Percentiles rank a stretch among this genome's conserved stretches.
phyloP scores from a whole-genome alignment of 768 basidiomycete species.

The Leccinum longicurvipes region DNA sequence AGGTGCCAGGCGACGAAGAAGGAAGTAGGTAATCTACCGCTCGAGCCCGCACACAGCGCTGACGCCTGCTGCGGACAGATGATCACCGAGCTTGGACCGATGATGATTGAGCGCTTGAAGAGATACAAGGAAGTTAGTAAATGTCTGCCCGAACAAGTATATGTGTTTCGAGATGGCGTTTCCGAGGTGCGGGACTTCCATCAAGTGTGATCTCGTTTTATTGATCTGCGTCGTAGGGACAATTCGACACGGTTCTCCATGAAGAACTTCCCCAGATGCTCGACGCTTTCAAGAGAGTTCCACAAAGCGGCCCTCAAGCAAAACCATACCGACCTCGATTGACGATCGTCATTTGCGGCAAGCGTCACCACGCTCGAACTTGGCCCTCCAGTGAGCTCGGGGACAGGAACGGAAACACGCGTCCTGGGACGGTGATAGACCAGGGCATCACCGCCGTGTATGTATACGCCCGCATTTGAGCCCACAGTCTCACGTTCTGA shows the following conservation, averaged over 20 bases:
- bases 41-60: not conserved
- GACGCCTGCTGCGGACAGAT: conserved; percentile 45
- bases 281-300: conserved; percentile 49
- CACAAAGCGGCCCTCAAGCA: conserved; percentile 40
- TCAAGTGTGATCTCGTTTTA: not conserved
- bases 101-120: conserved; percentile 70
- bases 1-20: conserved; percentile 50
- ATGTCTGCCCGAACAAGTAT: conserved; percentile 60
- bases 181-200: conserved; percentile 52
- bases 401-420: conserved; percentile 70
- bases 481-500: not conserved
- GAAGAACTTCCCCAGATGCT: conserved; percentile 63
- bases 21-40: conserved; percentile 18
- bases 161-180: conserved; percentile 79
- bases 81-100: conserved; percentile 58
- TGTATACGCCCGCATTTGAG: conserved; percentile 18
- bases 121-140: conserved; percentile 54
- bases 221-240: conserved; percentile 47
- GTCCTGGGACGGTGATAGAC: conserved; percentile 78
- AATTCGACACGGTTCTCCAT: conserved; percentile 59
- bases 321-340: conserved; percentile 56
- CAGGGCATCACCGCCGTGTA: conserved; percentile 71
- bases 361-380: conserved; percentile 58
- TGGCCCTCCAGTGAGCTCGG: conserved; percentile 52
- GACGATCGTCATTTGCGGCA: conserved; percentile 80